These are phyloP conservation scores for Salix dunnii DNA, from an alignment of 345 rosid species.

Conservation along the genomic window DNA sequence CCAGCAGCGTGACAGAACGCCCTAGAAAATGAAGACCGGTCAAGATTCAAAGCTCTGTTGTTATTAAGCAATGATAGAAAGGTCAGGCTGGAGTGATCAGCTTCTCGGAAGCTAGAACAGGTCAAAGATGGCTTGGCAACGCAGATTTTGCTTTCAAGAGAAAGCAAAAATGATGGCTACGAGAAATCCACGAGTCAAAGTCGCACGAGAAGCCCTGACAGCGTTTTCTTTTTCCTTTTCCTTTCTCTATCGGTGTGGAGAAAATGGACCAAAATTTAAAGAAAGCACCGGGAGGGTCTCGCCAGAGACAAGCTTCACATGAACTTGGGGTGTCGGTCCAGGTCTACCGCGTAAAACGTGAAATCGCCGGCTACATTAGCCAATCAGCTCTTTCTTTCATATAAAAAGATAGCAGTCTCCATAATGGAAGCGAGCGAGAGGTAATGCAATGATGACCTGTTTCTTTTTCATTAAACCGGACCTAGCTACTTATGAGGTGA, in stretches of 20 bases:
- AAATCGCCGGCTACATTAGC: neutral
- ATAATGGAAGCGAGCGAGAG: neutral
- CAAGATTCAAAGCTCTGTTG: neutral
- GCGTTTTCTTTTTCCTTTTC: neutral
- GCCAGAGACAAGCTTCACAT: slow-evolving; percentile 15
- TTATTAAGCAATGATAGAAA: neutral
- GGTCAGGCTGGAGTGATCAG: neutral
- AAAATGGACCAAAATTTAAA: neutral
- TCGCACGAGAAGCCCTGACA: slow-evolving; percentile 22
- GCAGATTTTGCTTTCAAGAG: neutral
- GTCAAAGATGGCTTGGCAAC: neutral
- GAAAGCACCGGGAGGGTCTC: neutral
- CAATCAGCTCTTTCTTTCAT: neutral
- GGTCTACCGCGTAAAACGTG: slow-evolving; percentile 13
- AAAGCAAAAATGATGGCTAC: neutral
- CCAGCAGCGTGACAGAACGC: neutral
- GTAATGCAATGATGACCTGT: too few relatives aligned
- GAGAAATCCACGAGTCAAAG: slow-evolving; percentile 15
- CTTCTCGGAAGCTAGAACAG: neutral
- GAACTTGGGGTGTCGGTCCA: slow-evolving; percentile 26
- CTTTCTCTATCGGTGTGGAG: neutral
- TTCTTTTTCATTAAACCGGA: too few relatives aligned
- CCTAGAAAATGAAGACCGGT: neutral
- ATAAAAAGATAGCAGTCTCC: neutral
- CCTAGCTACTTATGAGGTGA: too few relatives aligned